Evolutionary conservation across 2,329 filamentous ascomycete species (phyloP), one percentile per base, ranked within the genome.

Genomic region (Mariannaea elegans): DNA sequence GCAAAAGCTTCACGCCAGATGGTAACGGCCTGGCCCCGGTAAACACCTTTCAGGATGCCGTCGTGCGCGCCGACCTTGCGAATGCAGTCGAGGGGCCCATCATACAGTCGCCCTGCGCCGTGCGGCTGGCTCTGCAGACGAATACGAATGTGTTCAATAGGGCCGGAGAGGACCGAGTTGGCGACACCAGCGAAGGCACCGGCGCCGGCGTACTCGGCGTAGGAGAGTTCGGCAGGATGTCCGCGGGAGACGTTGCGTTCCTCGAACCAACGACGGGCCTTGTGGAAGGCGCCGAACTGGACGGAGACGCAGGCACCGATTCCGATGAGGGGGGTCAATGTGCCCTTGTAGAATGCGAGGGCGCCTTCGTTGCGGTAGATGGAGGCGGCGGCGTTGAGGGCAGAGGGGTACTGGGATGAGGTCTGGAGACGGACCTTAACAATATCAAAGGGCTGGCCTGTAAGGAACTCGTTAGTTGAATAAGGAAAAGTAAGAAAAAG

Each of bases 301-400:
- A 99, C 90, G n/a, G 93, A 97, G 44, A 95, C 94, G 76, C 95
- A 99, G 68, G 95, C 95, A 69, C 95, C 95, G 73, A 99, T 98
- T 67, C 95, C 95, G 57, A 99, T 87, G 56, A 99, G 84, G 0
- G 95, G 95, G 5, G 95, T 98, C 56, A 99, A 83, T 0, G 95
- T 98, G 72, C 95, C 95, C 80, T 99, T 99, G 87, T 99, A 99
- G 82, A 99, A 99, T 57, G 95, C 95, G 12, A 91, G 80, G 2
- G 93, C 84, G 2, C 95, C 95, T 77, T 99, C 95, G 72, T 92
- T 90, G 71, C 87, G 88, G 79, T 92, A 92, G 80, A 99, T 98
- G 64, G 90, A 87, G 50, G 85, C 84, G 7, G 94, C 95, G 67
- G 92, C 92, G 71, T 92, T 84, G 45, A 96, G 78, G 52, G 95